Conservation (phyloP, 768 basidiomycete species). For the Mycena amicta region DNA sequence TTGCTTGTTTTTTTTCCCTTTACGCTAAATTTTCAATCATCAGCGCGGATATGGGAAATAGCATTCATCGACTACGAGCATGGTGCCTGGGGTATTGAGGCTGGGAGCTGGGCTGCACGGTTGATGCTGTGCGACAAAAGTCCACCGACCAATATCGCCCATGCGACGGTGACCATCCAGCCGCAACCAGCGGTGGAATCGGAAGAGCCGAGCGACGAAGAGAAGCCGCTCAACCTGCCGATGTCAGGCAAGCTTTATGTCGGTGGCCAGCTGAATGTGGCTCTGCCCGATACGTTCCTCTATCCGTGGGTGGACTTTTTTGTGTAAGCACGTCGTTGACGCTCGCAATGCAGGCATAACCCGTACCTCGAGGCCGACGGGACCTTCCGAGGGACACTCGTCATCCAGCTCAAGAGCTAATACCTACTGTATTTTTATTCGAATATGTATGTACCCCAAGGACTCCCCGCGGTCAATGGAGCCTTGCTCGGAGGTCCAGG, state of each 20-base stretch:
- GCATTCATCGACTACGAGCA: constrained; percentile 28
- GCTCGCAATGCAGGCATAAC: constrained; percentile 3
- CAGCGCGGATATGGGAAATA: constrained; percentile 42
- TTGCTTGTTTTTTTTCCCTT: background rate
- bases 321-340: background rate
- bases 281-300: constrained; percentile 17
- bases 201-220: background rate
- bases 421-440: background rate
- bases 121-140: constrained; percentile 12
- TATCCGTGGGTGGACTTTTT: constrained; percentile 15
- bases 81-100: background rate
- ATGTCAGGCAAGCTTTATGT: constrained; percentile 10
- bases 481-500: background rate
- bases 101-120: constrained; percentile 18
- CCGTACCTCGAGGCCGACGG: constrained; percentile 21
- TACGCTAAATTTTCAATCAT: no score
- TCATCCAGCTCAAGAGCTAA: constrained; percentile 14
- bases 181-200: background rate
- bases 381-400: constrained; percentile 12
- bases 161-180: constrained; percentile 5
- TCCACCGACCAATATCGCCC: background rate
- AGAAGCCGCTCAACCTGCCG: constrained; percentile 2
- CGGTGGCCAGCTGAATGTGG: constrained; percentile 1
- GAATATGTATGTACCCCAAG: no score
- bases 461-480: no score